A percentile compares a stretch with the other conserved stretches of the same genome.
Evolutionary conservation across 495 filamentous ascomycete species (phyloP).

Genomic region (Penicillium cinerascens): DNA sequence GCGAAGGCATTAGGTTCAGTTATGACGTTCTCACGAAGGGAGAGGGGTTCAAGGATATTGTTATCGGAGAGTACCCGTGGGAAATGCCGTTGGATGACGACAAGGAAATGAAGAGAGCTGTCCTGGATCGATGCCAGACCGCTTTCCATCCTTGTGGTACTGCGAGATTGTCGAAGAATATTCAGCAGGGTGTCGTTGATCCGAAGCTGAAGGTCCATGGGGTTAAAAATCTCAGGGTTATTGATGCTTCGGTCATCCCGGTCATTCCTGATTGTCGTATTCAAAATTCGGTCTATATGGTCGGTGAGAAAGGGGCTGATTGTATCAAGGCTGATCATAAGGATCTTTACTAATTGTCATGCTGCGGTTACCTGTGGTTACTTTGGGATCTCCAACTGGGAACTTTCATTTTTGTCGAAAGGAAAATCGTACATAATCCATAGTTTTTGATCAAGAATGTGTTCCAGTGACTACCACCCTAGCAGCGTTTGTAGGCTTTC

Average conservation of each 20-base stretch:
- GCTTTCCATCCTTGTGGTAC: constrained; percentile 57
- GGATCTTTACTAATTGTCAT: no score
- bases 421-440: no score
- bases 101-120: constrained; percentile 50
- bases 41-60: constrained; percentile 53
- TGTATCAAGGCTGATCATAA: constrained; percentile 7
- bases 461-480: no score
- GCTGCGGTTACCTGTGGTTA: no score
- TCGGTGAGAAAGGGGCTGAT: constrained; percentile 48
- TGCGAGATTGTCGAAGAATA: constrained; percentile 45
- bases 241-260: constrained; percentile 35
- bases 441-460: no score
- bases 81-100: constrained; percentile 52
- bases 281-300: constrained; percentile 52
- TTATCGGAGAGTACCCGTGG: constrained; percentile 54
- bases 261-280: constrained; percentile 38
- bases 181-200: constrained; percentile 52
- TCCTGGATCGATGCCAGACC: constrained; percentile 54
- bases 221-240: constrained; percentile 47
- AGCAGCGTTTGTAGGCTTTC: no score
- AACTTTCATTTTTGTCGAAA: no score
- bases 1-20: constrained; percentile 51
- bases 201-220: constrained; percentile 51
- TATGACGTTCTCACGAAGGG: constrained; percentile 53
- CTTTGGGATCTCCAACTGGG: no score